Base-by-base conservation (phyloP, 108 stramenopile genomes). In the Stephanodiscus minutulus region DNA sequence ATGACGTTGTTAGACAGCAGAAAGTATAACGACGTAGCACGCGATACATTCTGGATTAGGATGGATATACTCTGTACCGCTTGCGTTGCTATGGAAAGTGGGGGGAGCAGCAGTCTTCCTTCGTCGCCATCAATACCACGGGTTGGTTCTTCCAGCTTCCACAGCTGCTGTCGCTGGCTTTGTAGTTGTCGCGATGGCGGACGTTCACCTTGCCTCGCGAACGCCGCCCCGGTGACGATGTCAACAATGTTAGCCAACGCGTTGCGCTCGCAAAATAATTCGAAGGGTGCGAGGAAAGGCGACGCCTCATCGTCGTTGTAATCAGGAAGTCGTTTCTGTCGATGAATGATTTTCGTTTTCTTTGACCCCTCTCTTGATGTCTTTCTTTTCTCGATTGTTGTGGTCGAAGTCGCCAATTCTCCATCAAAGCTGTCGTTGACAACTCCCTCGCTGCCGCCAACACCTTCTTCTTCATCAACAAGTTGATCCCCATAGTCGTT, bases 1-100 rank as follows among this genome's bases (percentile, higher is more conserved):
- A 95, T 74, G 47, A 84, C 78, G 74, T 92, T 89, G 78, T 91
- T 92, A 44, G 89, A 91, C 20, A 95, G 69, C 12, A 95, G 72
- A 57, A 92, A 83, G 58, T 91, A 95, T 29, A 95, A 72, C 10
- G 89, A 89, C 2, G 93, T 95, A 9, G 87, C 88, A 37, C 85
- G 85, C n/a, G 83, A 86, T 5, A 92, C 93, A 54, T 95, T 95
- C 74, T 95, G 93, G 4, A 95, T 82, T 44, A 95, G 71, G 70
- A 95, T 95, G 50, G 91, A 92, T 25, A 89, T 76, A 55, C 88
- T 88, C 79, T 95, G 93, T 29, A 95, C 66, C 10, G 86, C 88
- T 79, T 95, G 93, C 2, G 85, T 91, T 12, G 93, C 93, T 36
- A 95, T 86, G 37, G 78, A 61, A 0, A 92, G 47, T 3, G 89